A percentile compares a stretch with the other conserved stretches of the same genome.
These are phyloP conservation scores for Forsythia suspensa DNA, from an alignment of 257 asterid species.

Conservation along the genomic window DNA sequence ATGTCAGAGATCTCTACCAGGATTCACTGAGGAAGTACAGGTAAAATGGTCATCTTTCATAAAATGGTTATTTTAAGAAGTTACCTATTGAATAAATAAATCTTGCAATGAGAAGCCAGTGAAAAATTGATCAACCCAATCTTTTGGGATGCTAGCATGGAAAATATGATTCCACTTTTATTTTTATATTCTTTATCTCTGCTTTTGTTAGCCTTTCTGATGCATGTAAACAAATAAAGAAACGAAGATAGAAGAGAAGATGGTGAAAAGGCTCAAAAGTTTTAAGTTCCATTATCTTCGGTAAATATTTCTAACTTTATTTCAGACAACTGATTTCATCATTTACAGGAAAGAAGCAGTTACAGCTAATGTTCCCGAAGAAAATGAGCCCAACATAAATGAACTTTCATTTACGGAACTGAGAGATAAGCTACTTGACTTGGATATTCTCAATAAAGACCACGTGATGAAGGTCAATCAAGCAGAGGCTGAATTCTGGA, in stretches of 20 bases:
- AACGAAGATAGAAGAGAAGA: not conserved
- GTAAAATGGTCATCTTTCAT: slow-evolving; percentile 35
- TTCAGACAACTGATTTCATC: slow-evolving; percentile 7
- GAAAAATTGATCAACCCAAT: not conserved
- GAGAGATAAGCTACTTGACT: slow-evolving; percentile 80
- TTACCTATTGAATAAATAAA: not conserved
- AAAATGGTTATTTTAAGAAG: not conserved
- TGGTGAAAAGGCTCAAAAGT: not conserved
- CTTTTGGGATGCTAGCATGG: not conserved
- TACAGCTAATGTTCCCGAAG: slow-evolving; percentile 34
- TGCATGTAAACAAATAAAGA: not conserved
- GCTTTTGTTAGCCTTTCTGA: not conserved
- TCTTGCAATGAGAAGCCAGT: not conserved
- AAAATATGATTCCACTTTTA: not conserved
- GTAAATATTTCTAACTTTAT: not conserved
- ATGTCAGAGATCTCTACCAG: slow-evolving; percentile 64
- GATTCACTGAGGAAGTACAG: slow-evolving; percentile 65
- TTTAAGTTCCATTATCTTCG: not conserved
- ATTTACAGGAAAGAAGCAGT: slow-evolving; percentile 48
- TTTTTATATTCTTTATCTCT: not conserved
- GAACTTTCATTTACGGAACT: slow-evolving; percentile 83
- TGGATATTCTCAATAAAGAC: slow-evolving; percentile 88
- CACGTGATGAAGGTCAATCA: slow-evolving; percentile 68
- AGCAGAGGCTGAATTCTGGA: slow-evolving; percentile 99
- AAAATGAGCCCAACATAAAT: slow-evolving; percentile 52